Evolutionary conservation across 352 stramenopile genomes (phyloP).

Genomic region (Pelagophyceae sp.): DNA sequence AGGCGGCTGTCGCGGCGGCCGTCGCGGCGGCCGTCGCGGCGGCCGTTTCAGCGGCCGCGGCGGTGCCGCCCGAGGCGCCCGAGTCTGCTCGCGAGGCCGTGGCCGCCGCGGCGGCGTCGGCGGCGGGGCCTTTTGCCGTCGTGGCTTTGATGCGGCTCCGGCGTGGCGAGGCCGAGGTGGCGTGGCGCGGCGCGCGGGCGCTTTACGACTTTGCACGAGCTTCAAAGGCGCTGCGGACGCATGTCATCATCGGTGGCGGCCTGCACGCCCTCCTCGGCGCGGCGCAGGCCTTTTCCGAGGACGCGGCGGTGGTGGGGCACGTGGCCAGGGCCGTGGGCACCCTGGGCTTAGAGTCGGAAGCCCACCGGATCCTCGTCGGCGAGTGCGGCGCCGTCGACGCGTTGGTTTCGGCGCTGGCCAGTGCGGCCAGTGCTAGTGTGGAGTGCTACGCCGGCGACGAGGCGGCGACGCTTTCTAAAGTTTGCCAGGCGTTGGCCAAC

Average conservation of each 20-base stretch:
- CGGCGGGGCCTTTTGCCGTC: neutral
- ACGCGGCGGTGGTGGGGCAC: neutral
- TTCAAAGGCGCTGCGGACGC: neutral
- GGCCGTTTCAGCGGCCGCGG: too few species aligned
- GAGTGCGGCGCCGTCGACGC: neutral
- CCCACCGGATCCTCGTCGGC: neutral
- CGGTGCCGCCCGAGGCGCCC: neutral
- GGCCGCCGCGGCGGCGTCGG: too few species aligned
- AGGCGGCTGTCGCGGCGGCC: neutral
- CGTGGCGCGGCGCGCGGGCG: neutral
- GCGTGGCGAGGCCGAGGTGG: neutral
- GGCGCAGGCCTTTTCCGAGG: neutral
- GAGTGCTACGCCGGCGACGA: neutral
- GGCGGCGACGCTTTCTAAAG: too few species aligned
- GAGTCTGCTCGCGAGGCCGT: neutral
- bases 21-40: too few species aligned
- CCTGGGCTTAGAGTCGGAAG: neutral
- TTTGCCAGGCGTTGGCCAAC: neutral
- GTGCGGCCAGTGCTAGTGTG: too few species aligned
- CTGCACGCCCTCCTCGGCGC: neutral
- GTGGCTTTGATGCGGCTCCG: neutral
- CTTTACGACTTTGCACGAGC: neutral
- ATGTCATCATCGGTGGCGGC: neutral
- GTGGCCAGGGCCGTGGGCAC: neutral
- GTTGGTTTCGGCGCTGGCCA: neutral